phyloP scores from a whole-genome alignment of 169 alveolate species.

The Cardiosporidium cionae region DNA sequence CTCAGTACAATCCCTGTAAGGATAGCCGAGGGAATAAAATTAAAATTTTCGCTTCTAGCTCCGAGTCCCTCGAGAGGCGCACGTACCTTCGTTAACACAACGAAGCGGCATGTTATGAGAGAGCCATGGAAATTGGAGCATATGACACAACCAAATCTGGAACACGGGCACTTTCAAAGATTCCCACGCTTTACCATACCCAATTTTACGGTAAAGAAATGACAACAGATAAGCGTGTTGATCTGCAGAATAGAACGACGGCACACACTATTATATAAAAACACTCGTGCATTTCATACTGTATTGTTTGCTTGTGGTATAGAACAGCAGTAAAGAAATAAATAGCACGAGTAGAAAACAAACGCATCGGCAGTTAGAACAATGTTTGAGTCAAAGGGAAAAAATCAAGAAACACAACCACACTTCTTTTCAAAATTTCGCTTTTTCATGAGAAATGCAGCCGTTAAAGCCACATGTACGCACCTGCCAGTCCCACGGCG shows the following conservation, averaged over 20 bases:
- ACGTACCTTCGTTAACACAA: conserved; percentile 21
- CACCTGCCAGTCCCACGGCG: conserved; percentile 8
- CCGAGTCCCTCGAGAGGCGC: background rate
- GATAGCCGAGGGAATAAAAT: background rate
- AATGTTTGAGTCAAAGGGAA: too few relatives aligned
- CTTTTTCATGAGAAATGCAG: too few relatives aligned
- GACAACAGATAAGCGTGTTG: conserved; percentile 15
- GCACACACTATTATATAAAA: too few relatives aligned
- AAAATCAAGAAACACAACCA: too few relatives aligned
- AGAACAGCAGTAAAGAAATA: too few relatives aligned
- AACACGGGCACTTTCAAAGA: conserved; percentile 17
- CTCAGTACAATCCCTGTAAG: background rate
- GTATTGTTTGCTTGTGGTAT: too few relatives aligned
- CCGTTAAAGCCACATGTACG: too few relatives aligned
- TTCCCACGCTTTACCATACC: conserved; percentile 36
- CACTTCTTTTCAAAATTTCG: too few relatives aligned
- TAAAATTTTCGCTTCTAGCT: background rate
- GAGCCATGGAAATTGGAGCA: conserved; percentile 40
- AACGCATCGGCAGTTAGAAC: too few relatives aligned
- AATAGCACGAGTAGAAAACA: too few relatives aligned
- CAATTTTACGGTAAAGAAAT: conserved; percentile 33
- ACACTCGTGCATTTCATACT: too few relatives aligned
- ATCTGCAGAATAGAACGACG: conserved; percentile 3
- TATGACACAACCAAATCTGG: conserved; percentile 25
- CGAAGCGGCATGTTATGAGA: conserved; percentile 22